Evolutionary conservation across 2,329 filamentous ascomycete species (phyloP).

Genomic region (Neoscytalidium dimidiatum): DNA sequence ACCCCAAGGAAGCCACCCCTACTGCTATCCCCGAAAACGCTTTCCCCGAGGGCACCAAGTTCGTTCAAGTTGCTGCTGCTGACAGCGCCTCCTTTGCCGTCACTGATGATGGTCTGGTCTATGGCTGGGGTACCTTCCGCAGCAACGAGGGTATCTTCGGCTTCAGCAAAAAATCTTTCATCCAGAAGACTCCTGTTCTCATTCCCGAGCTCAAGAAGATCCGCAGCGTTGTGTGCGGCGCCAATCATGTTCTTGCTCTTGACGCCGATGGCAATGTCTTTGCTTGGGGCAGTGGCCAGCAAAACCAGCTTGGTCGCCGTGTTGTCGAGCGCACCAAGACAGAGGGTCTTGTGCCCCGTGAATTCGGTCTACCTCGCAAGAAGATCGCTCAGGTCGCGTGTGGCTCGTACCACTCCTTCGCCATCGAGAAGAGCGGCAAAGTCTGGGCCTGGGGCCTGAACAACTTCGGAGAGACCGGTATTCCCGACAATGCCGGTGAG

Average conservation of each 20-base stretch:
- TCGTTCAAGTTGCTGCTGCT: constrained; percentile 68
- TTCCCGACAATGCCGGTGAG: constrained; percentile 63
- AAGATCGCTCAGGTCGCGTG: constrained; percentile 64
- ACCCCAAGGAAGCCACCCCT: constrained; percentile 72
- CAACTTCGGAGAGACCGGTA: constrained; percentile 80
- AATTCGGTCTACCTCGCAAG: constrained; percentile 57
- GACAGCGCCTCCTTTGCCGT: constrained; percentile 77
- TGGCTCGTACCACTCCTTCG: constrained; percentile 82
- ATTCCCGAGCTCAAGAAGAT: constrained; percentile 68
- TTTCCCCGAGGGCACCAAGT: constrained; percentile 64
- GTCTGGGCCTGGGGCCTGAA: constrained; percentile 86
- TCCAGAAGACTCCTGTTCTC: constrained; percentile 49
- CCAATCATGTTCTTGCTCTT: constrained; percentile 71
- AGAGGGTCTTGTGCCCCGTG: constrained; percentile 57
- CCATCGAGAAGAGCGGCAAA: constrained; percentile 65
- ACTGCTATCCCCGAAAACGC: constrained; percentile 55
- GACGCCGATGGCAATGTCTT: constrained; percentile 65
- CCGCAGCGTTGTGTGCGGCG: constrained; percentile 63
- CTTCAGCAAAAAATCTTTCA: constrained; percentile 53
- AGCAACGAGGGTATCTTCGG: constrained; percentile 68
- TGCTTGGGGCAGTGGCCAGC: constrained; percentile 73
- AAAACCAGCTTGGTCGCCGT: constrained; percentile 69
- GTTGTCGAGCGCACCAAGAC: constrained; percentile 61
- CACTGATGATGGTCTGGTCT: constrained; percentile 73
- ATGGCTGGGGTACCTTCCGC: constrained; percentile 84